Percentiles rank a stretch among this genome's conserved stretches.
Evolutionary conservation across 2,329 filamentous ascomycete species (phyloP).

Genomic region (Fusarium austroafricanum): DNA sequence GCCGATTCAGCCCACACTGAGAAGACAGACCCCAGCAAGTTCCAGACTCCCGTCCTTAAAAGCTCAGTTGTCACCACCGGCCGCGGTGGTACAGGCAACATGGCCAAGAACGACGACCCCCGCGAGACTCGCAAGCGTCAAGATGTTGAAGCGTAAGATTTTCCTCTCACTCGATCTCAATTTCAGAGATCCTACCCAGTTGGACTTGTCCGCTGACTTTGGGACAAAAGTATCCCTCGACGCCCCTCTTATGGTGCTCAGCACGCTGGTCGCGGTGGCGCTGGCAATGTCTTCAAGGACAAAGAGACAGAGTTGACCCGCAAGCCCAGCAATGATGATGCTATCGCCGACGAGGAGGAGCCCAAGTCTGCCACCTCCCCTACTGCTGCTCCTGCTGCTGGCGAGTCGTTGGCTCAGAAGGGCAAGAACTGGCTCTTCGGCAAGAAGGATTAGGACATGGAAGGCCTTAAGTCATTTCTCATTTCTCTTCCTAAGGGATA

Average conservation of each 20-base stretch:
- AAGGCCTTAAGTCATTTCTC: neutral
- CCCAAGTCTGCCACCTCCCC: slow-evolving; percentile 13
- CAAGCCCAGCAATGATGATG: slow-evolving; percentile 49
- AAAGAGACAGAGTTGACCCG: slow-evolving; percentile 53
- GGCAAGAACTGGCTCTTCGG: slow-evolving; percentile 63
- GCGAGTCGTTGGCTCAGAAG: slow-evolving; percentile 52
- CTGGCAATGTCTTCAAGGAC: slow-evolving; percentile 74
- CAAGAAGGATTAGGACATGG: slow-evolving; percentile 57
- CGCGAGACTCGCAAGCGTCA: slow-evolving; percentile 81
- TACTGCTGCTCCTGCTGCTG: neutral
- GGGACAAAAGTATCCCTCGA: slow-evolving; percentile 59
- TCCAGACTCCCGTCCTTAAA: slow-evolving; percentile 87
- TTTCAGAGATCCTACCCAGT: neutral
- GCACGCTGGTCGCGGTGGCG: slow-evolving; percentile 79
- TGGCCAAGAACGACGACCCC: slow-evolving; percentile 79
- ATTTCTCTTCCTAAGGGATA: neutral
- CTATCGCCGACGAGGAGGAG: slow-evolving; percentile 43
- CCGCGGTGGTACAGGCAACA: slow-evolving; percentile 88
- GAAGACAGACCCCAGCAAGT: slow-evolving; percentile 69
- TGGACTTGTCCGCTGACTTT: slow-evolving; percentile 10
- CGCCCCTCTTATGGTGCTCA: slow-evolving; percentile 68
- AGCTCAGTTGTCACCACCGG: slow-evolving; percentile 87
- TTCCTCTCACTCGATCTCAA: neutral
- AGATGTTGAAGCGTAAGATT: slow-evolving; percentile 78
- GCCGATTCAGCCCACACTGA: slow-evolving; percentile 64